Base-by-base conservation (phyloP, 2,329 filamentous ascomycete species). In the Ophiosphaerella korrae region DNA sequence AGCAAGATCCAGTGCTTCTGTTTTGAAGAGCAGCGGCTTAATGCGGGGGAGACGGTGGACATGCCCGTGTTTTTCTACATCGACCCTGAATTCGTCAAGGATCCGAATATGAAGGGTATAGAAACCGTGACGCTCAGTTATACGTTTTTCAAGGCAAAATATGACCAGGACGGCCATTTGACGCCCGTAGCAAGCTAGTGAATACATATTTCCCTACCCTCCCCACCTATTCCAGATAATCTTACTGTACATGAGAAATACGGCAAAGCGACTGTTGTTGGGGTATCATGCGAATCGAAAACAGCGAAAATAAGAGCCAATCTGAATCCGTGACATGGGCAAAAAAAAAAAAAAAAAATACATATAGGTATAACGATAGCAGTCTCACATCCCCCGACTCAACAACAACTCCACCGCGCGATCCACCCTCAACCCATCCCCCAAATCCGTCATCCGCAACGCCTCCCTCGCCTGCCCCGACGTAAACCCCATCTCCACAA, bases 41-140 rank as follows among this genome's bases (percentile, higher is more conserved):
- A 94, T 71, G 92, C 92, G 5, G 92, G 93, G 38, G 95, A 99
- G 81, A 94, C 92, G 38, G 94, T 99, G 46, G 94, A 99, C 74
- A 99, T 99, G 95, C 95, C 94, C 0, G 95, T 99, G 0, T 99
- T 99, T 76, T 99, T 99, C 77, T 99, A 97, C 75, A 89, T 99
- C 60, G 94, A 99, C 70, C 94, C 94, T 0, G 94, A 97, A 70
- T 88, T 99, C 77, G 82, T 93, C 52, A 92, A 89, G 63, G 94
- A 99, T 74, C 79, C 93, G 44, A 92, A 89, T 58, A 97, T 97
- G 93, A 90, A 84, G 75, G 89, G 89, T 0, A 90, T 99, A 56
- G 91, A 97, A 77, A 96, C 92, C 2, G 92, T 99, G 48, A 99
- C 94, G 31, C 75, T 99, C 68, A 96, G 88, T 63, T 99, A 99